A percentile compares a stretch with the other conserved stretches of the same genome.
Conservation (phyloP, 805 yeast genomes). For the Kodamaea kaohsiungensis region DNA sequence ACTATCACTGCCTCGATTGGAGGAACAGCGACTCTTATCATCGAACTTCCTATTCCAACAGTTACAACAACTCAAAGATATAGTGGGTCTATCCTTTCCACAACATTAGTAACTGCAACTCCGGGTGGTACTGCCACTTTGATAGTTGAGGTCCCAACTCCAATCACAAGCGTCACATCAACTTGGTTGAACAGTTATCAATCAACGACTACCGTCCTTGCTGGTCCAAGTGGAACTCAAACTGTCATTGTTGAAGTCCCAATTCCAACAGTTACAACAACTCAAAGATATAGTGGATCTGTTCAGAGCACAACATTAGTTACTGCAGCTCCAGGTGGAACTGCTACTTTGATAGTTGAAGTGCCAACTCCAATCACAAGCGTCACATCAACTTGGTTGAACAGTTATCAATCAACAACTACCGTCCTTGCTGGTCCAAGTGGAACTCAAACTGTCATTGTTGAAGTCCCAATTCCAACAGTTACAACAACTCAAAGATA, state of each 20-base stretch:
- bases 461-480: conserved; percentile 8
- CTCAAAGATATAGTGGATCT: conserved; percentile 11
- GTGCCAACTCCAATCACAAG: conserved; percentile 11
- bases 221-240: conserved; percentile 7
- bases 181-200: conserved; percentile 14
- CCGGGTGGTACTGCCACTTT: conserved; percentile 9
- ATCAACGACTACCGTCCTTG: conserved; percentile 13
- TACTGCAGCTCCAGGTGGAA: conserved; percentile 6
- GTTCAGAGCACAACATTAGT: conserved; percentile 9
- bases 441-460: conserved; percentile 12
- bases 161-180: conserved; percentile 12
- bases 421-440: conserved; percentile 8
- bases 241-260: conserved; percentile 11
- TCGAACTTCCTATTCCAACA: conserved; percentile 17
- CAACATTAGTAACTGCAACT: background rate
- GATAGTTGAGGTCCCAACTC: conserved; percentile 12
- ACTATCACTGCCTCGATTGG: conserved; percentile 12
- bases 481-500: conserved; percentile 11
- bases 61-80: background rate
- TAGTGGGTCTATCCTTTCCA: background rate
- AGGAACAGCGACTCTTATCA: conserved; percentile 10
- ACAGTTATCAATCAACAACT: conserved; percentile 10
- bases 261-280: conserved; percentile 10
- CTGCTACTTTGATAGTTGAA: conserved; percentile 15
- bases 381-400: conserved; percentile 2